Percentiles rank a stretch among this genome's conserved stretches.
These are phyloP conservation scores for Penicillium fimorum DNA, from an alignment of 495 filamentous ascomycete genomes.

Conservation along the genomic window DNA sequence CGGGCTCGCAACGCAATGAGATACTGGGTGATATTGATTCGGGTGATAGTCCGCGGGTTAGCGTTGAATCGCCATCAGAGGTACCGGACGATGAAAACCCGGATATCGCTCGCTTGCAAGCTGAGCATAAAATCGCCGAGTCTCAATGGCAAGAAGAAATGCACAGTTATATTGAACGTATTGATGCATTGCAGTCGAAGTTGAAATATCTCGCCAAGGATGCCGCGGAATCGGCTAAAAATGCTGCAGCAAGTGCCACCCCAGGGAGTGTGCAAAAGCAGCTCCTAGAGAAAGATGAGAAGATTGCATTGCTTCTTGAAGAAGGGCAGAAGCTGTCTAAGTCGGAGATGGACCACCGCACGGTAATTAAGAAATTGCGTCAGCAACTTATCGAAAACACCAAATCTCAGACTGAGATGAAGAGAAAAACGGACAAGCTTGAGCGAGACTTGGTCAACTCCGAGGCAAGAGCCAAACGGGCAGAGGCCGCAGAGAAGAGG, in stretches of 20 bases:
- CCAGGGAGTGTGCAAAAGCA: conserved; percentile 69
- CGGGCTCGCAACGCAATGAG: conserved; percentile 11
- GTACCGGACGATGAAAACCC: conserved; percentile 28
- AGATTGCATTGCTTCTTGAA: conserved; percentile 83
- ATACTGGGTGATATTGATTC: conserved; percentile 10
- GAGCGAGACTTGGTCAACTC: conserved; percentile 60
- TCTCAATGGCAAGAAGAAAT: conserved; percentile 73
- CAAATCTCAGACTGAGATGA: conserved; percentile 44
- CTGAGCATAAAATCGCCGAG: conserved; percentile 59
- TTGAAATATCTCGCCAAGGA: conserved; percentile 81
- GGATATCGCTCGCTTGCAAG: conserved; percentile 49
- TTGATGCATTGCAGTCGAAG: conserved; percentile 89
- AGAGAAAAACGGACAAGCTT: conserved; percentile 61
- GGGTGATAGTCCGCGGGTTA: conserved; percentile 16
- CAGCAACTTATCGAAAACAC: conserved; percentile 60
- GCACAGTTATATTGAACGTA: conserved; percentile 79
- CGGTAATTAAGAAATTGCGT: conserved; percentile 79
- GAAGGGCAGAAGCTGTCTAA: conserved; percentile 89
- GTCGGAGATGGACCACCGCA: conserved; percentile 78
- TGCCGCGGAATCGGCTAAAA: conserved; percentile 67
- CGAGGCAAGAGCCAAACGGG: conserved; percentile 59
- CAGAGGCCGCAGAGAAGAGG: conserved; percentile 64
- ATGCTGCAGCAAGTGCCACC: conserved; percentile 57
- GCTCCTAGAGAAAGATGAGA: conserved; percentile 83
- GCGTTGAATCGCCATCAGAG: conserved; percentile 20